phyloP scores from a whole-genome alignment of 1,284 basidiomycete species.

The Cyathus olla region DNA sequence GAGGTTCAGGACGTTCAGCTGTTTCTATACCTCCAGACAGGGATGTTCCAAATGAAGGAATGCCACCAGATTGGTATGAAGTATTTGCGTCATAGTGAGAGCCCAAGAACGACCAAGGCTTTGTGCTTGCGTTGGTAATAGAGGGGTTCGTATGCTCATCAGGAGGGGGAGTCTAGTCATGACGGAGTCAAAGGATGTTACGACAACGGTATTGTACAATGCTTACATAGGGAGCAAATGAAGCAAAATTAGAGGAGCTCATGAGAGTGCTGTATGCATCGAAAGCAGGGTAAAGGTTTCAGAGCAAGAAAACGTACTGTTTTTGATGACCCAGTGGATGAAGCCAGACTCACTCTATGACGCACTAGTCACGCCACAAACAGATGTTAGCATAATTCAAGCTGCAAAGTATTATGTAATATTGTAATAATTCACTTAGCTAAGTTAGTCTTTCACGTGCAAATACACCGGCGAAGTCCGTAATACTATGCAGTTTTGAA shows the following conservation, averaged over 20 bases:
- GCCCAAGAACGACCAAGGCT: no score
- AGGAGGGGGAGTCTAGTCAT: conserved; percentile 64
- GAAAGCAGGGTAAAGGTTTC: not conserved
- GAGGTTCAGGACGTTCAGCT: conserved; percentile 56
- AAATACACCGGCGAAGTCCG: conserved; percentile 44
- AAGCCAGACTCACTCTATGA: no score
- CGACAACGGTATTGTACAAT: conserved; percentile 2
- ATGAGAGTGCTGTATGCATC: not conserved
- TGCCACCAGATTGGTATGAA: conserved; percentile 80
- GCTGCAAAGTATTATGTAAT: no score
- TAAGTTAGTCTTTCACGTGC: no score
- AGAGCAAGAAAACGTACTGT: not conserved
- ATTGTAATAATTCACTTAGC: no score
- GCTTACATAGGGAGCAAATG: conserved; percentile 68
- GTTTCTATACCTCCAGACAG: conserved; percentile 50
- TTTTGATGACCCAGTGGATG: no score
- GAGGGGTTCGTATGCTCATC: conserved; percentile 58
- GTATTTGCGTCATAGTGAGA: conserved; percentile 20
- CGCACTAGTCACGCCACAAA: no score
- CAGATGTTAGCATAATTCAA: no score
- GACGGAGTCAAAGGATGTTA: not conserved
- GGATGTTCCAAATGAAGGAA: conserved; percentile 67
- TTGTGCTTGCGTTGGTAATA: conserved; percentile 1
- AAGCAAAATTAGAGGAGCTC: conserved; percentile 35
- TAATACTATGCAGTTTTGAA: conserved; percentile 47